Conservation (phyloP, 768 basidiomycete species). For the Termitomyces sp. region DNA sequence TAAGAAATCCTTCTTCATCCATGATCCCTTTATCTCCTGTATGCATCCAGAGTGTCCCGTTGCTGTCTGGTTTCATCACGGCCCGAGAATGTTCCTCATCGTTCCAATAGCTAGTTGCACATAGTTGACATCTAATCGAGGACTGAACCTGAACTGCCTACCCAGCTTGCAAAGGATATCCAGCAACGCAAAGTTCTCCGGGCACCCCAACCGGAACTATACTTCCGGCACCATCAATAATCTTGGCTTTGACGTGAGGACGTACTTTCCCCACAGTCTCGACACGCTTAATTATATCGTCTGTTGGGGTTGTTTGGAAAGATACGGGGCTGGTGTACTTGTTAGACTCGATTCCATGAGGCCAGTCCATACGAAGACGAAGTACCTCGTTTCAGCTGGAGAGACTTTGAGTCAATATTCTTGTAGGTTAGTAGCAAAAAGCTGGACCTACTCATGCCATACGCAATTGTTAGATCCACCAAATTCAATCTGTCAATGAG, state of each 20-base stretch:
- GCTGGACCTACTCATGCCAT: conserved; percentile 74
- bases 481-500: conserved; percentile 66
- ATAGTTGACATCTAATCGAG: neutral
- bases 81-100: conserved; percentile 61
- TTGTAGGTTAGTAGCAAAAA: neutral
- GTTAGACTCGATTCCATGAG: neutral
- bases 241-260: conserved; percentile 74
- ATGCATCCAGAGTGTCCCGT: conserved; percentile 72
- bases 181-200: conserved; percentile 70
- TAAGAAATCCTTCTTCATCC: conserved; percentile 76
- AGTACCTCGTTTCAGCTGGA: conserved; percentile 66
- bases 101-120: conserved; percentile 59
- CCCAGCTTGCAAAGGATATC: conserved; percentile 81
- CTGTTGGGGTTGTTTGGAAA: conserved; percentile 70
- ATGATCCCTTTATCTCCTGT: conserved; percentile 80
- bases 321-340: conserved; percentile 61
- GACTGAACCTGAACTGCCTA: conserved; percentile 21
- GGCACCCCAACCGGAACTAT: conserved; percentile 67
- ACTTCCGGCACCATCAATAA: conserved; percentile 54
- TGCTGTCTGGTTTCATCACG: conserved; percentile 50
- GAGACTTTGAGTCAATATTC: conserved; percentile 2
- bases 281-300: conserved; percentile 67
- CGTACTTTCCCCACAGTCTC: conserved; percentile 78
- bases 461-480: conserved; percentile 68
- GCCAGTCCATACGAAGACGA: neutral